Evolutionary conservation across 305 asterid genomes (phyloP).

Genomic region (Solanum hybrid): DNA sequence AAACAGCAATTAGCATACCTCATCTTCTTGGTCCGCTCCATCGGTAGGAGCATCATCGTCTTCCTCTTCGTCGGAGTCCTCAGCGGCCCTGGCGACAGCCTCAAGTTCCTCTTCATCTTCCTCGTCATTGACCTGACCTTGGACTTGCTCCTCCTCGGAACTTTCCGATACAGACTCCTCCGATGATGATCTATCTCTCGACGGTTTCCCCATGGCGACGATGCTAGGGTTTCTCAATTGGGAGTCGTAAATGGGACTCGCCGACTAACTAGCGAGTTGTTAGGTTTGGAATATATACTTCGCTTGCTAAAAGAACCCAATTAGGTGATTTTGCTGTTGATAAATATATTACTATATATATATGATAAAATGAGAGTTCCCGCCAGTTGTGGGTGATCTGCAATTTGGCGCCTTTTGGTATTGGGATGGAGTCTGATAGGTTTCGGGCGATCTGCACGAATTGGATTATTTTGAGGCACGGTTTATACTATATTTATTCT

Average conservation of each 20-base stretch:
- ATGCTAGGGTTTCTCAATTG: not conserved
- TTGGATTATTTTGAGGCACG: not conserved
- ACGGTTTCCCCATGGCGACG: constrained; percentile 51
- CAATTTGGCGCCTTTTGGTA: not conserved
- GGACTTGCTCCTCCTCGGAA: constrained; percentile 30
- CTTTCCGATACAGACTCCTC: constrained; percentile 23
- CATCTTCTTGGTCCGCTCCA: constrained; percentile 37
- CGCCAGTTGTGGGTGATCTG: not conserved
- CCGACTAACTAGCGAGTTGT: not conserved
- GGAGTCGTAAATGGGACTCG: not conserved
- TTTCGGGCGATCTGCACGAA: not conserved
- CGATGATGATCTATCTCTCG: constrained; percentile 43
- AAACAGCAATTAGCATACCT: constrained; percentile 22
- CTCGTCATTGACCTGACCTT: constrained; percentile 52
- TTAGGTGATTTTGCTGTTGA: not conserved
- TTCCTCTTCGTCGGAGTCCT: constrained; percentile 36
- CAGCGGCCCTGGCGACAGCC: constrained; percentile 80
- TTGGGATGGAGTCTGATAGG: not conserved
- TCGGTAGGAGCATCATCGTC: constrained; percentile 31
- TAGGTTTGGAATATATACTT: not conserved
- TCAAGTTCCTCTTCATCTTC: constrained; percentile 91
- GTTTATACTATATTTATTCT: not conserved
- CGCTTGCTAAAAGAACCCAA: not conserved
- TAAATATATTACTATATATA: not conserved
- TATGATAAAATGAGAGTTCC: not conserved